These are phyloP conservation scores for Auricularia auricula-judae DNA, from an alignment of 768 basidiomycete species.

Conservation along the genomic window DNA sequence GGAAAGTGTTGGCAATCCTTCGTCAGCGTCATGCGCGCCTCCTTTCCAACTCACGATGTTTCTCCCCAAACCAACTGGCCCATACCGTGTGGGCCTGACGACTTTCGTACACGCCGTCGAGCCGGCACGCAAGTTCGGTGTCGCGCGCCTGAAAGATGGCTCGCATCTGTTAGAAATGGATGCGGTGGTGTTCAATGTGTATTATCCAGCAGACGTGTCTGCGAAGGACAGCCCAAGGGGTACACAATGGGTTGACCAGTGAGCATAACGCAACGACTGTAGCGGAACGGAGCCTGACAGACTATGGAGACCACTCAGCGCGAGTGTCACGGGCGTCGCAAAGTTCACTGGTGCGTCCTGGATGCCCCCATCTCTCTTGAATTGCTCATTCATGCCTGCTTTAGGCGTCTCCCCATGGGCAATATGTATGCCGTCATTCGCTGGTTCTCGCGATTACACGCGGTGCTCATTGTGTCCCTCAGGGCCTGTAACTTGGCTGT, in stretches of 20 bases:
- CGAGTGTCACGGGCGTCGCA: not conserved
- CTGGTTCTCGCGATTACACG: too few relatives aligned
- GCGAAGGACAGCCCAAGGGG: not conserved
- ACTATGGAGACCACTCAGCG: not conserved
- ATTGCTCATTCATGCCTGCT: not conserved
- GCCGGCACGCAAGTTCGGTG: not conserved
- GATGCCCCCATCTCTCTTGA: not conserved
- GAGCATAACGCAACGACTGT: not conserved
- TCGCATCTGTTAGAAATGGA: not conserved
- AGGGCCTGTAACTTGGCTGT: not conserved
- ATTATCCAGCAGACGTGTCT: not conserved
- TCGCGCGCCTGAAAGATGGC: not conserved
- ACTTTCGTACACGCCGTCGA: not conserved
- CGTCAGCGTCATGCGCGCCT: too few relatives aligned
- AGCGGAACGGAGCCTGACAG: too few relatives aligned
- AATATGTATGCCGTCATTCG: not conserved
- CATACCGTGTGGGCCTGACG: not conserved
- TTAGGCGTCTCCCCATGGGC: not conserved
- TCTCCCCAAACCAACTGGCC: not conserved
- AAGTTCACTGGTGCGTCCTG: not conserved
- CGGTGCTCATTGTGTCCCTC: not conserved
- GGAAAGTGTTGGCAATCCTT: too few relatives aligned
- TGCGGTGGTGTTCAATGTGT: not conserved
- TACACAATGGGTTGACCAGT: not conserved
- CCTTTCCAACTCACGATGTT: not conserved